These are phyloP conservation scores for Mycosphaerella arachidis DNA, from an alignment of 2,329 filamentous ascomycete genomes.

Conservation along the genomic window DNA sequence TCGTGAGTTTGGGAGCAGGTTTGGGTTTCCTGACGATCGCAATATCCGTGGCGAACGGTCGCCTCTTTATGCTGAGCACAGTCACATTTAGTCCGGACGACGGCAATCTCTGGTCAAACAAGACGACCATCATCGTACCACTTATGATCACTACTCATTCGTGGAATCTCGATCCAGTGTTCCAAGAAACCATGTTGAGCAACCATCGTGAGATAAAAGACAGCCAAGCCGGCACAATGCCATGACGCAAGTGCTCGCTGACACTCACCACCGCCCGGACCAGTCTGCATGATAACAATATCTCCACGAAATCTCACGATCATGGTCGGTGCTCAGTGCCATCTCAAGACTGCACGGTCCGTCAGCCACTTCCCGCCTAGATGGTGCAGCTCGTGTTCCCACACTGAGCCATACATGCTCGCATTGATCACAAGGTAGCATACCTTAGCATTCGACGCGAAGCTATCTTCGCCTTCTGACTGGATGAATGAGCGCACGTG, in stretches of 20 bases:
- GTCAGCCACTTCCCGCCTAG: neutral
- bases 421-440: neutral
- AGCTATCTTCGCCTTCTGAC: neutral
- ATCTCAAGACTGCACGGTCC: neutral
- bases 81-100: neutral
- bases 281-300: neutral
- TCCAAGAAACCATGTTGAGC: conserved; percentile 11
- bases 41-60: neutral
- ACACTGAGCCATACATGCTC: neutral
- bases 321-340: neutral
- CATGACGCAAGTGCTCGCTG: neutral
- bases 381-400: neutral
- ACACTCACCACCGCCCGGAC: neutral
- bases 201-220: conserved; percentile 10
- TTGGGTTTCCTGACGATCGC: neutral
- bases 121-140: conserved; percentile 4
- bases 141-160: conserved; percentile 1
- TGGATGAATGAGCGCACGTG: neutral
- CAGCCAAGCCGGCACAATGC: neutral
- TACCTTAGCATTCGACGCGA: neutral
- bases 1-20: neutral
- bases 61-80: neutral
- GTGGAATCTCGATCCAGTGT: conserved; percentile 1
- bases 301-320: neutral
- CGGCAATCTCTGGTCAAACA: neutral